phyloP scores from a whole-genome alignment of 805 yeast genomes.

The Candida incommunis region DNA sequence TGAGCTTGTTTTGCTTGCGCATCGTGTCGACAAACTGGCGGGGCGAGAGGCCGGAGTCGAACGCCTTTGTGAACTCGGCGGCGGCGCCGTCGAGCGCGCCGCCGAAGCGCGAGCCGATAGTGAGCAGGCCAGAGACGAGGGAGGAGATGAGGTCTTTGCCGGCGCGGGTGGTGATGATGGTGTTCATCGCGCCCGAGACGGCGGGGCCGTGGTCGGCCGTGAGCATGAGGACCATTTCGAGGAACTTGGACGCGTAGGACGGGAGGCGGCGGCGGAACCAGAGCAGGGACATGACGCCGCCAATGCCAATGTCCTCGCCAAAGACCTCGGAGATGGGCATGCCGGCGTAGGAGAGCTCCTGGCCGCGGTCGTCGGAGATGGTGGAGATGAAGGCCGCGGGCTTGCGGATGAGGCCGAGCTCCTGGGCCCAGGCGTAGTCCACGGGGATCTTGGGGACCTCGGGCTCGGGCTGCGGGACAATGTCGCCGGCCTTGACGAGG shows the following conservation, averaged over 20 bases:
- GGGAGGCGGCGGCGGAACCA: conserved; percentile 34
- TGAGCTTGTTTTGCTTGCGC: conserved; percentile 33
- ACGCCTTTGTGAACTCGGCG: conserved; percentile 29
- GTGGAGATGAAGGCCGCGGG: conserved; percentile 35
- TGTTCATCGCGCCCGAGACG: conserved; percentile 34
- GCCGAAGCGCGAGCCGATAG: conserved; percentile 33
- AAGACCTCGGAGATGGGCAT: conserved; percentile 33
- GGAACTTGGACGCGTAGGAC: conserved; percentile 28
- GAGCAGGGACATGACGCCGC: conserved; percentile 32
- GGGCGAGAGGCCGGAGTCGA: conserved; percentile 30
- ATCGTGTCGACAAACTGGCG: conserved; percentile 32
- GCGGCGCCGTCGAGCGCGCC: conserved; percentile 36
- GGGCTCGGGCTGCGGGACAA: conserved; percentile 27
- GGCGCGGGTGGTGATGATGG: conserved; percentile 33
- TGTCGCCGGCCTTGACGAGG: conserved; percentile 30
- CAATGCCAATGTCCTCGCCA: conserved; percentile 33
- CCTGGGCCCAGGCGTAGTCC: conserved; percentile 35
- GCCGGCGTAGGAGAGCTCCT: conserved; percentile 32
- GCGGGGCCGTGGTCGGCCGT: conserved; percentile 37
- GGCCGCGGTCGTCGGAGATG: conserved; percentile 34
- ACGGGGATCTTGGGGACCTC: conserved; percentile 34
- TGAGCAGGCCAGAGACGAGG: conserved; percentile 29
- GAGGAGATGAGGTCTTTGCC: conserved; percentile 34
- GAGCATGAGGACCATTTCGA: conserved; percentile 35
- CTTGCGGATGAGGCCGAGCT: conserved; percentile 32